Percentiles rank a stretch among this genome's conserved stretches.
These are phyloP conservation scores for Graphilbum ipis-grandicollis DNA, from an alignment of 2,329 filamentous ascomycete genomes.

Conservation along the genomic window DNA sequence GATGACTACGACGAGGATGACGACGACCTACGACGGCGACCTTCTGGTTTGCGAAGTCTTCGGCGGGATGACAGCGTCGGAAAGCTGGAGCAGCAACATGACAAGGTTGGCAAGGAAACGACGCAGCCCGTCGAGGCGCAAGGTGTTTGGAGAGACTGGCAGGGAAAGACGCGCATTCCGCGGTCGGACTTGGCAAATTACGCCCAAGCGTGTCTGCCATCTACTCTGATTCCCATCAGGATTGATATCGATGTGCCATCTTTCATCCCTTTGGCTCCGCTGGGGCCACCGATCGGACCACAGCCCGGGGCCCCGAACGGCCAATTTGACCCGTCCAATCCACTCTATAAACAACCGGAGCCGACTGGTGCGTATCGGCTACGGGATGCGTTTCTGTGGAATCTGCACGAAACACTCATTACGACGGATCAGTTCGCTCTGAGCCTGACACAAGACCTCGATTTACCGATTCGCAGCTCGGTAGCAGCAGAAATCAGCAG, in stretches of 20 bases:
- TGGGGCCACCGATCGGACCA: constrained; percentile 9
- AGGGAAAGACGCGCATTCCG: constrained; percentile 50
- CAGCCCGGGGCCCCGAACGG: constrained; percentile 33
- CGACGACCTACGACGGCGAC: constrained; percentile 58
- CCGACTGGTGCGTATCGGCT: constrained; percentile 70
- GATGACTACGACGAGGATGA: constrained; percentile 63
- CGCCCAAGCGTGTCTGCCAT: constrained; percentile 57
- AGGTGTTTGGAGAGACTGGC: constrained; percentile 91
- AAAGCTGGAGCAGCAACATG: constrained; percentile 47
- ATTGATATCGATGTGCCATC: constrained; percentile 86
- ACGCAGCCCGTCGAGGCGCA: constrained; percentile 64
- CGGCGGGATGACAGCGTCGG: constrained; percentile 55
- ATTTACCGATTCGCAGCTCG: constrained; percentile 58
- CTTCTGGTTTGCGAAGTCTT: constrained; percentile 69
- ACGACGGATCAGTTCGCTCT: constrained; percentile 95
- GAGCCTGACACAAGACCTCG: constrained; percentile 77
- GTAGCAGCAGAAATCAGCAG: constrained; percentile 72
- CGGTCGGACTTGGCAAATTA: constrained; percentile 42
- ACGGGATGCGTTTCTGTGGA: constrained; percentile 95
- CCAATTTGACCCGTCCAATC: constrained; percentile 51
- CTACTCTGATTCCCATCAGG: constrained; percentile 86
- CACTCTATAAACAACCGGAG: constrained; percentile 67
- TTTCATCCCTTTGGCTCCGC: constrained; percentile 38
- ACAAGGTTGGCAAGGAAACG: constrained; percentile 74
- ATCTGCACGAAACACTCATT: constrained; percentile 81